Percentiles rank a stretch among this genome's conserved stretches.
phyloP scores from a whole-genome alignment of 192 early-diverging fungal genomes.

The Chytriomyces hyalinus region DNA sequence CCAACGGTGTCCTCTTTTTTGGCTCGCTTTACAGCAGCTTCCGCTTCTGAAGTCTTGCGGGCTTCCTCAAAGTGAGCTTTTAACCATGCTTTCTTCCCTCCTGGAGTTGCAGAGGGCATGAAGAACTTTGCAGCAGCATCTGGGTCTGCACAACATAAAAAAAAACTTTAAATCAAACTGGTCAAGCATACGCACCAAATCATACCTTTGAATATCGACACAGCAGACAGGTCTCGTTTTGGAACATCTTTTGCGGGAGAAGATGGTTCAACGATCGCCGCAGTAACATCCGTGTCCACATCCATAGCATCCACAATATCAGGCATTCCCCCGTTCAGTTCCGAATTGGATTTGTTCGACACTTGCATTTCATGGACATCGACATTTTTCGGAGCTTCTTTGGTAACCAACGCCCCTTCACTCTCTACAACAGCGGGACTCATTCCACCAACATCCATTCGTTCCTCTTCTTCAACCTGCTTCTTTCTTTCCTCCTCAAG shows the following conservation, averaged over 20 bases:
- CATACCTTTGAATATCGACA: constrained; percentile 6
- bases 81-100: constrained; percentile 21
- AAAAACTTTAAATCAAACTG: neutral
- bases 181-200: neutral
- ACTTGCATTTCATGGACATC: too few relatives aligned
- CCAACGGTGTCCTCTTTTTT: neutral
- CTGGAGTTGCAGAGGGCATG: neutral
- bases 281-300: neutral
- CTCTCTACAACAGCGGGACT: neutral
- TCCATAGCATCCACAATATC: neutral
- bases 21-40: neutral
- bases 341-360: too few relatives aligned
- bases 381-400: too few relatives aligned
- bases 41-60: neutral
- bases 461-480: neutral
- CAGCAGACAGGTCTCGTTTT: neutral
- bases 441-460: neutral
- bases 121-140: neutral
- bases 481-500: neutral
- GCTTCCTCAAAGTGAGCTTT: constrained; percentile 1
- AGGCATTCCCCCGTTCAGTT: too few relatives aligned
- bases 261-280: neutral
- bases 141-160: neutral
- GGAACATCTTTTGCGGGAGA: neutral
- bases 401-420: too few relatives aligned